These are phyloP conservation scores for Hypoxylon crocopeplum DNA, from an alignment of 495 filamentous ascomycete genomes.

Conservation along the genomic window DNA sequence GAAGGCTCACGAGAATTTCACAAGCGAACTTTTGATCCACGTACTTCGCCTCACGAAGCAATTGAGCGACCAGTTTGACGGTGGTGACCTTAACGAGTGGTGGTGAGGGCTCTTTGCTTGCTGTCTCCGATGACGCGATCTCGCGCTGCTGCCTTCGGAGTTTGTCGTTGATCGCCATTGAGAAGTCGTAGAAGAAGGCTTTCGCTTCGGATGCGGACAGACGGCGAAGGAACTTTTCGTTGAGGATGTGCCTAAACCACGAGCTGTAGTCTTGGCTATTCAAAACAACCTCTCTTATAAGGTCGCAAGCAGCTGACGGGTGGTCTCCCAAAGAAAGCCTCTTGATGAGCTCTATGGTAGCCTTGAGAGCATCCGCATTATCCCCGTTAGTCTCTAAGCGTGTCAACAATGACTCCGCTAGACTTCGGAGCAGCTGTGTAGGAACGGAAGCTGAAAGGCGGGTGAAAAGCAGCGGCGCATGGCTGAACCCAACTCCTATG, in stretches of 20 bases:
- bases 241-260: constrained; percentile 47
- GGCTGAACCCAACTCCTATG: not conserved
- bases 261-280: constrained; percentile 45
- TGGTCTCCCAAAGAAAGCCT: constrained; percentile 14
- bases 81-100: constrained; percentile 48
- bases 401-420: constrained; percentile 2
- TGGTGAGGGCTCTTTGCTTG: not conserved
- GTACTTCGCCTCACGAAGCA: constrained; percentile 43
- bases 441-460: constrained; percentile 6
- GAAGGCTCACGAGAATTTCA: constrained; percentile 37
- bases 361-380: not conserved
- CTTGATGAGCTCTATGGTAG: constrained; percentile 13
- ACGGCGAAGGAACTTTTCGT: constrained; percentile 26
- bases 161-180: constrained; percentile 40
- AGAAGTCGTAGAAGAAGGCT: constrained; percentile 39
- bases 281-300: constrained; percentile 43
- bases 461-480: not conserved
- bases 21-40: constrained; percentile 37
- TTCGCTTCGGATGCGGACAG: constrained; percentile 39
- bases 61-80: constrained; percentile 49
- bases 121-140: constrained; percentile 1
- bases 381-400: not conserved
- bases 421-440: not conserved
- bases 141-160: constrained; percentile 37
- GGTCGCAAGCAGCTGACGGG: constrained; percentile 23